Conservation (phyloP, 768 basidiomycete genomes). For the Leccinum truebloodii region DNA sequence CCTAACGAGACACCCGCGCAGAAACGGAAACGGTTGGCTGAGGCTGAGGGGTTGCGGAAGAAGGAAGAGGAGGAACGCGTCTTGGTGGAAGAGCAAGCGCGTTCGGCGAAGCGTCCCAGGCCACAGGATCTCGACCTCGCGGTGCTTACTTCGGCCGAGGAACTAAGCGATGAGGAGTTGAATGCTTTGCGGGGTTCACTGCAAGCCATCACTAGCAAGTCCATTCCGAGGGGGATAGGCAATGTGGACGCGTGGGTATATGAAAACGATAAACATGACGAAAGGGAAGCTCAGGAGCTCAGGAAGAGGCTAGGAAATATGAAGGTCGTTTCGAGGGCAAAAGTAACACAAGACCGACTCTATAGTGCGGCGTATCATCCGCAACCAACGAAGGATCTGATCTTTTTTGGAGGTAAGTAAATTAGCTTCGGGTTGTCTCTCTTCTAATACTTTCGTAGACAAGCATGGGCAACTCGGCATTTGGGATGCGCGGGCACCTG, state of each 20-base stretch:
- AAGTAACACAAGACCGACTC: constrained; percentile 72
- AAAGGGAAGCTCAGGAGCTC: constrained; percentile 50
- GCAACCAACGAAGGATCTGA: constrained; percentile 72
- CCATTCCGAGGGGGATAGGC: constrained; percentile 40
- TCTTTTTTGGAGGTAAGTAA: constrained; percentile 76
- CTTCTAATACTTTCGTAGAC: constrained; percentile 45
- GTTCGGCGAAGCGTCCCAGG: constrained; percentile 69
- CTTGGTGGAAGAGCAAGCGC: constrained; percentile 60
- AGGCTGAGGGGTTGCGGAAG: constrained; percentile 54
- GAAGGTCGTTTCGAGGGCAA: constrained; percentile 73
- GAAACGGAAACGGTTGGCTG: constrained; percentile 65
- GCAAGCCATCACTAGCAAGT: constrained; percentile 37
- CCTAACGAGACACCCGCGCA: constrained; percentile 67
- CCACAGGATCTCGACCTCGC: constrained; percentile 63
- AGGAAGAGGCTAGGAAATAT: constrained; percentile 54
- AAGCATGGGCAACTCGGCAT: constrained; percentile 83
- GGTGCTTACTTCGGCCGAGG: constrained; percentile 51
- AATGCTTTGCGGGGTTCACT: constrained; percentile 48
- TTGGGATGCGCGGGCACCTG: constrained; percentile 78
- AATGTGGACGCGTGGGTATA: constrained; percentile 55
- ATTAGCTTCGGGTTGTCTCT: neutral
- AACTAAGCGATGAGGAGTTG: constrained; percentile 46
- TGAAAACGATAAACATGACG: constrained; percentile 47
- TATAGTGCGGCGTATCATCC: constrained; percentile 85
- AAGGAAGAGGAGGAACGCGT: constrained; percentile 64